These are phyloP conservation scores for Solanum gracilifrons DNA, from an alignment of 257 asterid species.

Conservation along the genomic window DNA sequence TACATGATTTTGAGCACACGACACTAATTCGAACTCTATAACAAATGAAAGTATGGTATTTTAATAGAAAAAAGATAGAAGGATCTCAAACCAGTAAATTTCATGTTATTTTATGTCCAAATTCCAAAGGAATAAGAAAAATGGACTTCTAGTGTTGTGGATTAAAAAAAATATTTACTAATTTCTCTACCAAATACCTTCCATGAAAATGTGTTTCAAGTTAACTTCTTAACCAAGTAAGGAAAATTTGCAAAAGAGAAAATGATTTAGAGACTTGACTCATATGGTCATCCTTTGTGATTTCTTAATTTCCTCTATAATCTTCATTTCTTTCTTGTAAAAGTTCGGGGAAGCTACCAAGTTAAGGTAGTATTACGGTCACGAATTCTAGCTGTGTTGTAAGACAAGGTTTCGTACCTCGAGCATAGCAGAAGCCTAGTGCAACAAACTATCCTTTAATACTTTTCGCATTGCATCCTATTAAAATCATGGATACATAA, in stretches of 20 bases:
- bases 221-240: not conserved
- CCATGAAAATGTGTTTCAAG: not conserved
- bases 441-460: not conserved
- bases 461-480: not conserved
- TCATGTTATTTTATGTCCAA: not conserved
- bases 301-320: not conserved
- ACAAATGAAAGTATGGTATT: not conserved
- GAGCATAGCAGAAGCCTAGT: not conserved
- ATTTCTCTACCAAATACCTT: not conserved
- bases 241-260: not conserved
- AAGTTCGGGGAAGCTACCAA: not conserved
- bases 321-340: not conserved
- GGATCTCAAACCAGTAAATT: not conserved
- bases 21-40: not conserved
- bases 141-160: not conserved
- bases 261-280: not conserved
- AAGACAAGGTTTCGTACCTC: not conserved
- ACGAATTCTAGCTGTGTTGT: too few relatives aligned
- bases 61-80: not conserved
- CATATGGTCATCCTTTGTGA: not conserved
- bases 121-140: not conserved
- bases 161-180: not conserved
- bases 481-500: not conserved
- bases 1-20: not conserved
- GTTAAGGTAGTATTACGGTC: not conserved